Conservation (phyloP, 2,329 filamentous ascomycete species). For the Paracamarosporium sp. region DNA sequence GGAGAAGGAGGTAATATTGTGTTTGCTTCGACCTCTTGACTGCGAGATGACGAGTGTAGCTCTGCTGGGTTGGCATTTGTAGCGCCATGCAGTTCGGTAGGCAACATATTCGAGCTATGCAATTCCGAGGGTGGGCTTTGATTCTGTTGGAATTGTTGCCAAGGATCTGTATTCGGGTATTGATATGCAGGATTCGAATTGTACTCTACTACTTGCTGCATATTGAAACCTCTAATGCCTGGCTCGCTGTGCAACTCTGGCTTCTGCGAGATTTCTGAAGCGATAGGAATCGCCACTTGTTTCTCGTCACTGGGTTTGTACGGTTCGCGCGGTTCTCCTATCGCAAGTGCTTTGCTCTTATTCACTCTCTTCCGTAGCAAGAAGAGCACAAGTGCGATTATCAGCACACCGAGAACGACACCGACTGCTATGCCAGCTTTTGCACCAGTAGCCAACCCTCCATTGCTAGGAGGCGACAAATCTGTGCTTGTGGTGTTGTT, state of each 20-base stretch:
- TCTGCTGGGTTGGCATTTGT: not conserved
- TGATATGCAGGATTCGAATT: too few relatives aligned
- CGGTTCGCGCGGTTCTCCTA: not conserved
- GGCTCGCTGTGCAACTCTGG: not conserved
- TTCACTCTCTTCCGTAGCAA: not conserved
- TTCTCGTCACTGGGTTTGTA: not conserved
- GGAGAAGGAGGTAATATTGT: not conserved
- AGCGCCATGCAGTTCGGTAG: not conserved
- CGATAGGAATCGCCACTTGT: not conserved
- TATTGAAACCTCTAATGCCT: too few relatives aligned
- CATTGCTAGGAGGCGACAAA: not conserved
- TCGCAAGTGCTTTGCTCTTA: not conserved
- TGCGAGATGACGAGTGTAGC: not conserved
- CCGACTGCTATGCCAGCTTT: not conserved
- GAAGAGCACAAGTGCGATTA: not conserved
- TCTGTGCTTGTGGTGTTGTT: not conserved
- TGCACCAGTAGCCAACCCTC: not conserved
- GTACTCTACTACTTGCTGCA: not conserved
- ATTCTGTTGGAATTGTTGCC: too few relatives aligned
- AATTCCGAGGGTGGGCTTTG: too few relatives aligned
- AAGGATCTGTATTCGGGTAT: too few relatives aligned
- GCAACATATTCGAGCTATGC: not conserved
- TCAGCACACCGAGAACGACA: not conserved
- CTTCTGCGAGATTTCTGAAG: constrained; percentile 2
- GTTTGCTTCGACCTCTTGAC: not conserved